Evolutionary conservation across 306 rosid genomes (phyloP), one percentile per base, ranked within the genome.

Genomic region (Phaseolus lunatus): DNA sequence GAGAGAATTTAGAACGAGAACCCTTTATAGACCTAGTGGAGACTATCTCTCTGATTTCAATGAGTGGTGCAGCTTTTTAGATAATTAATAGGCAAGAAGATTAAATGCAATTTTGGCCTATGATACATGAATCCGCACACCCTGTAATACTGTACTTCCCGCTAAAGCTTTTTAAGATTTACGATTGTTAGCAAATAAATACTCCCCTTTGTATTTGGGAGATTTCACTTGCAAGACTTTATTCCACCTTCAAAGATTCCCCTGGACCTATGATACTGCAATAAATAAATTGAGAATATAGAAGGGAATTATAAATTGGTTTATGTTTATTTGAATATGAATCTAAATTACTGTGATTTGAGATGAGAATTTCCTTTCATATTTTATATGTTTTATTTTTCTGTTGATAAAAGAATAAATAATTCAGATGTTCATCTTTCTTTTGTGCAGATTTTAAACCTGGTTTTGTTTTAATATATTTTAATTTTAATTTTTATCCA

Each of bases 301-400:
- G 15, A 35, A 22, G 80, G 24, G 45, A 52, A 9, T 50, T 49
- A 12, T 24, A 2, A 54, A 18, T 37, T 43, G 18, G 27, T 57
- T 33, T 54, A 3, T 48, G 39, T 48, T 67, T 59, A 63, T 14
- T 39, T 69, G 67, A 75, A 35, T 22, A 67, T 73, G 54, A 44
- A 73, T 48, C 13, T 44, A 56, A 44, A 18, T 50, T 74, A 27
- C 62, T 73, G 47, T 31, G 9, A 24, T 50, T 54, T 33, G 45
- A 33, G 7, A 3, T 72, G 33, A 0, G 58, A 72, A 54, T 63
- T 52, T 66, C 9, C 41, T 45, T 31, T 41, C 37, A 27, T 29
- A 5, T 9, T 41, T 22, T 56, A 27, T 31, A 5, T n/a, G 4
- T 58, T 14, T 1, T 59, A 13, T 59, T 19, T 9, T 33, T 50